These are phyloP conservation scores for Withania somnifera DNA, from an alignment of 305 asterid genomes.

Conservation along the genomic window DNA sequence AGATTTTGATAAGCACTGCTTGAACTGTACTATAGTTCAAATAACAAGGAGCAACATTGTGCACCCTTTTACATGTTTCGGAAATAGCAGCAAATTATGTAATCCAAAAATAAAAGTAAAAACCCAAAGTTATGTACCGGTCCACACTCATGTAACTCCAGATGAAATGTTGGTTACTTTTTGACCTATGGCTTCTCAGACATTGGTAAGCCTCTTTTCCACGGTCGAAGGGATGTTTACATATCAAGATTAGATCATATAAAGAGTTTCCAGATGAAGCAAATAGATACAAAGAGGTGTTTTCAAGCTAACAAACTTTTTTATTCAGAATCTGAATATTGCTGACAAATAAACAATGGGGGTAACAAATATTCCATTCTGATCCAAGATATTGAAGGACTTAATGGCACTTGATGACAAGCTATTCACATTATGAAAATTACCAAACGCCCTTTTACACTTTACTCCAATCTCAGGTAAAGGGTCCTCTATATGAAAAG, in stretches of 20 bases:
- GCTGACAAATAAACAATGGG: background rate
- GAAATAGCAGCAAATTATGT: background rate
- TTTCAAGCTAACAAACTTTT: background rate
- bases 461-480: background rate
- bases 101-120: background rate
- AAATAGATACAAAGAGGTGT: background rate
- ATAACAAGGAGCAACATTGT: background rate
- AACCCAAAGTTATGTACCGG: background rate
- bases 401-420: background rate
- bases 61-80: background rate
- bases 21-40: background rate
- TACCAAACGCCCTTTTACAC: background rate
- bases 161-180: background rate
- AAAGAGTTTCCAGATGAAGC: background rate
- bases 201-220: background rate
- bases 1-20: background rate
- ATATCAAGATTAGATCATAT: background rate
- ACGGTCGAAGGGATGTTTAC: background rate
- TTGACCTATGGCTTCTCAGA: background rate
- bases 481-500: slow-evolving; percentile 1
- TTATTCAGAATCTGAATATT: background rate
- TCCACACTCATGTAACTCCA: background rate
- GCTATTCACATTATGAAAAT: slow-evolving; percentile 2
- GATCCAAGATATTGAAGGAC: background rate
- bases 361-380: background rate